phyloP scores from a whole-genome alignment of 805 yeast species.

The Kodamaea kaohsiungensis region DNA sequence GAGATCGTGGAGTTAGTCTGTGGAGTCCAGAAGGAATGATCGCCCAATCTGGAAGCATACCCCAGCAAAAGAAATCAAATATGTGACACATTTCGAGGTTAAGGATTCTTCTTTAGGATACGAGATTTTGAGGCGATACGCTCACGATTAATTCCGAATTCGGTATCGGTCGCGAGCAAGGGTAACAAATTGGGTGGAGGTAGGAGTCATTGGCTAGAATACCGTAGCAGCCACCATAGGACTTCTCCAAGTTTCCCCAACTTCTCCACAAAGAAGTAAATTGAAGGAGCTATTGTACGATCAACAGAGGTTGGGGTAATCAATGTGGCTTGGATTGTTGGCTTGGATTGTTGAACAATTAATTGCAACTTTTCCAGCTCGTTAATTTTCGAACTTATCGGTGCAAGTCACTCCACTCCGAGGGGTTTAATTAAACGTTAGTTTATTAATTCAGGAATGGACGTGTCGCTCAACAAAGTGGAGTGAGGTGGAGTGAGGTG shows the following conservation, averaged over 20 bases:
- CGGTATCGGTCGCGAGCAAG: neutral
- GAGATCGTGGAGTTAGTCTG: neutral
- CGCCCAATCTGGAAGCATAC: neutral
- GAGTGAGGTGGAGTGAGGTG: neutral
- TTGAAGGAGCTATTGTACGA: neutral
- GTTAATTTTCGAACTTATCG: no score
- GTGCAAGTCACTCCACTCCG: no score
- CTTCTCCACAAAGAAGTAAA: neutral
- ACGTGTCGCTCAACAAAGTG: neutral
- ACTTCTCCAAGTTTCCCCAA: neutral
- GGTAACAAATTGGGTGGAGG: neutral
- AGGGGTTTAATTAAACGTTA: no score
- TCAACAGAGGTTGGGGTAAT: no score
- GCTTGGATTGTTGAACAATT: no score
- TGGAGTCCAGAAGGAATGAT: neutral
- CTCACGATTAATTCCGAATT: neutral
- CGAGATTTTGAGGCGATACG: neutral
- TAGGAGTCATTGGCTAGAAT: no score
- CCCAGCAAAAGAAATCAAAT: neutral
- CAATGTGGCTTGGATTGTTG: neutral
- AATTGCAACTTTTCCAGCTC: no score
- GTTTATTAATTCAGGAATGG: neutral
- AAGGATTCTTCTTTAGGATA: neutral
- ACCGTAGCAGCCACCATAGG: neutral
- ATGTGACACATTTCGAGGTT: neutral